A percentile compares a stretch with the other conserved stretches of the same genome.
These are phyloP conservation scores for Sporothrix schenckii DNA, from an alignment of 2,329 filamentous ascomycete species.

Conservation along the genomic window DNA sequence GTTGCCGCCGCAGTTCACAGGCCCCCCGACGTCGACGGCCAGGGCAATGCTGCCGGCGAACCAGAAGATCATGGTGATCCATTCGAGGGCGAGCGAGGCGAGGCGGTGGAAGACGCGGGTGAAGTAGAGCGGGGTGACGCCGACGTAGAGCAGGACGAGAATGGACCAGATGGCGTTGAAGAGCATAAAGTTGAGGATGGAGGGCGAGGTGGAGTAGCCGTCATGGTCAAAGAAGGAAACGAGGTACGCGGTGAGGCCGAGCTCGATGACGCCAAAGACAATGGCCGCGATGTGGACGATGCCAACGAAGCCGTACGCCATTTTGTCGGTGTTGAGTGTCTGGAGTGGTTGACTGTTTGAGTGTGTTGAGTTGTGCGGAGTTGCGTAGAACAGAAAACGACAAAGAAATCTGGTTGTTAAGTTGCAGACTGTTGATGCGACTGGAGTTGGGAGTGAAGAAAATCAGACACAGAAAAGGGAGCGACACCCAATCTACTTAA, in stretches of 20 bases:
- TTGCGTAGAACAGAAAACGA: neutral
- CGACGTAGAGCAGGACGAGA: slow-evolving; percentile 70
- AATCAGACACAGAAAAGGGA: neutral
- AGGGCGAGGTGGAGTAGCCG: slow-evolving; percentile 48
- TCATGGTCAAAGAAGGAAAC: slow-evolving; percentile 50
- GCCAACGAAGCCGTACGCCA: slow-evolving; percentile 60
- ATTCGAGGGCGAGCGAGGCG: slow-evolving; percentile 68
- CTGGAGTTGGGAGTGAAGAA: neutral
- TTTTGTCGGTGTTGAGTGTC: slow-evolving; percentile 40
- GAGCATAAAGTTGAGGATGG: slow-evolving; percentile 73
- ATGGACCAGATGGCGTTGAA: slow-evolving; percentile 79
- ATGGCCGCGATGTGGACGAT: slow-evolving; percentile 69
- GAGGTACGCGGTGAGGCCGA: slow-evolving; percentile 74
- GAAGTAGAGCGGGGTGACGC: slow-evolving; percentile 66
- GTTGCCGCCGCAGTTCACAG: slow-evolving; percentile 55
- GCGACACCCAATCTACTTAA: slow-evolving; percentile 15
- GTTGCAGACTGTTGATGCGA: neutral
- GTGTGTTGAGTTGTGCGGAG: neutral
- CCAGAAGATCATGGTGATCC: slow-evolving; percentile 82
- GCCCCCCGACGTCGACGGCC: slow-evolving; percentile 64
- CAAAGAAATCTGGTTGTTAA: neutral
- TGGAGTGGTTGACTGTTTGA: neutral
- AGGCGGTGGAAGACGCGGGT: slow-evolving; percentile 64
- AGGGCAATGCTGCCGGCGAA: slow-evolving; percentile 82
- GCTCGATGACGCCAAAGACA: slow-evolving; percentile 70